Evolutionary conservation across 1,284 basidiomycete genomes (phyloP).

Genomic region (Irpex lacteus): DNA sequence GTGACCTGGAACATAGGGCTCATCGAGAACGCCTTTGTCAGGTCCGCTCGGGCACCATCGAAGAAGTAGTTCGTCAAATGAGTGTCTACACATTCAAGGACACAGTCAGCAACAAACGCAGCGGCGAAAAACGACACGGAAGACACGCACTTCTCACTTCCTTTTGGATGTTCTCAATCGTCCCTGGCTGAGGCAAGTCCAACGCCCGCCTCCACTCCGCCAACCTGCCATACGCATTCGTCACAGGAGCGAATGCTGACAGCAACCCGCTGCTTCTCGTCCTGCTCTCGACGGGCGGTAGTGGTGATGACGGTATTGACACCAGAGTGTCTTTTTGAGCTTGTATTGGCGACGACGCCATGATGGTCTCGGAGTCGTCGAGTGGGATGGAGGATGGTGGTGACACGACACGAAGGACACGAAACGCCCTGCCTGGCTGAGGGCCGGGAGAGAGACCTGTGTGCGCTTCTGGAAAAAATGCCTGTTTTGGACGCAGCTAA

Average conservation of each 20-base stretch:
- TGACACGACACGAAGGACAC: constrained; percentile 10
- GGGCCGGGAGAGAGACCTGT: not conserved
- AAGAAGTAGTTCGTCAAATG: constrained; percentile 95
- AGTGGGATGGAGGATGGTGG: not conserved
- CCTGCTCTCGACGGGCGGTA: not conserved
- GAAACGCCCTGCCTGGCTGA: not conserved
- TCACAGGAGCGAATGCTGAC: constrained; percentile 41
- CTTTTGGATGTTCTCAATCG: constrained; percentile 87
- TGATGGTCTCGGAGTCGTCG: not conserved
- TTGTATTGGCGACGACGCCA: constrained; percentile 6
- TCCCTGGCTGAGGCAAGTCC: constrained; percentile 85
- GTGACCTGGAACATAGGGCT: constrained; percentile 98
- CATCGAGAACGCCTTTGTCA: constrained; percentile 91
- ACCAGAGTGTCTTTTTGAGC: constrained; percentile 6
- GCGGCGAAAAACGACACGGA: not conserved
- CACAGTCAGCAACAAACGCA: not conserved
- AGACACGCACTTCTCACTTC: constrained; percentile 74
- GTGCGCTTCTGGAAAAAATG: constrained; percentile 9
- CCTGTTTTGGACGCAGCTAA: constrained; percentile 2
- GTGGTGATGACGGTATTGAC: constrained; percentile 18
- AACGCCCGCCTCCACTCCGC: constrained; percentile 78
- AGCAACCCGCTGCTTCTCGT: not conserved
- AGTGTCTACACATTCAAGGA: constrained; percentile 54
- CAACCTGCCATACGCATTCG: constrained; percentile 69
- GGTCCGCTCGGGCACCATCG: constrained; percentile 94